Evolutionary conservation across 768 basidiomycete species (phyloP).

Genomic region (Mycena galericulata): DNA sequence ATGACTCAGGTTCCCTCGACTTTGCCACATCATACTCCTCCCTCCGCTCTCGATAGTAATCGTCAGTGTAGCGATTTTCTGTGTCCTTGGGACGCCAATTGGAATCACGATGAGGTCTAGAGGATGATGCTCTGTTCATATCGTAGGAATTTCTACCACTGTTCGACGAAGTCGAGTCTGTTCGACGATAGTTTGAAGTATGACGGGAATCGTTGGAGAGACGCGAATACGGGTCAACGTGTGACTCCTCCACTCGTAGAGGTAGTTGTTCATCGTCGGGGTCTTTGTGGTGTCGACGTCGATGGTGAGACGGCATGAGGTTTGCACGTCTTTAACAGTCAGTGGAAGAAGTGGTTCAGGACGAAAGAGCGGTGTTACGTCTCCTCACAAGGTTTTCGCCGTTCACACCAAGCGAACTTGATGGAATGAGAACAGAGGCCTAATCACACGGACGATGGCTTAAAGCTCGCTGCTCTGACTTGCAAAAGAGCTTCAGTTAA

Average conservation of each 20-base stretch:
- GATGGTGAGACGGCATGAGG: slow-evolving; percentile 59
- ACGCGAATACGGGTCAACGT: slow-evolving; percentile 65
- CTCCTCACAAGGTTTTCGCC: slow-evolving; percentile 24
- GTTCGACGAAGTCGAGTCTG: slow-evolving; percentile 53
- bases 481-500: slow-evolving; percentile 37
- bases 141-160: slow-evolving; percentile 55
- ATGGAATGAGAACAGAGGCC: background rate
- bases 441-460: background rate
- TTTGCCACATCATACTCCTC: slow-evolving; percentile 59
- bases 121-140: slow-evolving; percentile 60
- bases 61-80: slow-evolving; percentile 53
- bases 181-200: slow-evolving; percentile 60
- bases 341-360: slow-evolving; percentile 37
- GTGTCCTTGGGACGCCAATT: slow-evolving; percentile 65
- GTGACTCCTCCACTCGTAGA: slow-evolving; percentile 64
- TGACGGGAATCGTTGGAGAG: slow-evolving; percentile 59
- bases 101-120: slow-evolving; percentile 64
- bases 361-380: slow-evolving; percentile 39
- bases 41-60: slow-evolving; percentile 64
- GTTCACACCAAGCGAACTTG: slow-evolving; percentile 9
- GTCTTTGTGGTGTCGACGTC: slow-evolving; percentile 64
- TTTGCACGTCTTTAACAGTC: slow-evolving; percentile 52
- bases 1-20: slow-evolving; percentile 59
- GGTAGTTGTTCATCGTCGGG: slow-evolving; percentile 62
- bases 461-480: slow-evolving; percentile 25